Percentiles rank a stretch among this genome's conserved stretches.
phyloP scores from a whole-genome alignment of 179 eudicot genomes.

The Vitellaria paradoxa region DNA sequence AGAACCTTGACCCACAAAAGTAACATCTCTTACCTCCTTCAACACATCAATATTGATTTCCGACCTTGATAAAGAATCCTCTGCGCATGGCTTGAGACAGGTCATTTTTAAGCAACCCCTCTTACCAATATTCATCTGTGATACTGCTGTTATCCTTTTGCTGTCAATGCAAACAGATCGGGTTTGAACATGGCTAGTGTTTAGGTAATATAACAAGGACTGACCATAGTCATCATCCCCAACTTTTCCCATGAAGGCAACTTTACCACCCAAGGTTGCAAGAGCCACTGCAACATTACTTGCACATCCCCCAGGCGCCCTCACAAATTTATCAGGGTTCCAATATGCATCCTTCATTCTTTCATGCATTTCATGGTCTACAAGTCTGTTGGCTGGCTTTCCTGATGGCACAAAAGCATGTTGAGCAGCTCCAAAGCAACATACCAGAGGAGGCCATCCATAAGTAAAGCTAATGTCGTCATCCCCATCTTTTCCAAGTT shows the following conservation, averaged over 20 bases:
- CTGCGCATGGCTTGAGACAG: constrained; percentile 71
- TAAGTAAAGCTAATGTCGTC: constrained; percentile 69
- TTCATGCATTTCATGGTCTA: constrained; percentile 73
- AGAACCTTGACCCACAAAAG: neutral
- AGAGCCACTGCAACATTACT: constrained; percentile 84
- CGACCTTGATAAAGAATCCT: constrained; percentile 70
- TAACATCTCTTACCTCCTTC: constrained; percentile 68
- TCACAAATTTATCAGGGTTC: constrained; percentile 70
- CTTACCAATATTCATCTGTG: constrained; percentile 77
- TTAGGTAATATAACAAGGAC: constrained; percentile 59
- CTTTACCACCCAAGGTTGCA: constrained; percentile 70
- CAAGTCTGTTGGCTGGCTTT: constrained; percentile 73
- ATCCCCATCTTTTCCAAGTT: constrained; percentile 40
- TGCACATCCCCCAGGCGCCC: constrained; percentile 89
- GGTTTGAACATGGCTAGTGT: constrained; percentile 67
- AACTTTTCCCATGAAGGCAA: constrained; percentile 93
- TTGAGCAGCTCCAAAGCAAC: constrained; percentile 89
- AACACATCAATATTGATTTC: constrained; percentile 86
- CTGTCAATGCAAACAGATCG: constrained; percentile 64
- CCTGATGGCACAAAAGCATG: constrained; percentile 83
- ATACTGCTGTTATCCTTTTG: constrained; percentile 53
- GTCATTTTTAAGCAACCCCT: constrained; percentile 65
- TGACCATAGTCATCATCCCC: constrained; percentile 86
- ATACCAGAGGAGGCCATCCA: constrained; percentile 85
- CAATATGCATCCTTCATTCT: constrained; percentile 64